phyloP scores from a whole-genome alignment of 1,139 yeast genomes.

The Zygosaccharomyces sapae region DNA sequence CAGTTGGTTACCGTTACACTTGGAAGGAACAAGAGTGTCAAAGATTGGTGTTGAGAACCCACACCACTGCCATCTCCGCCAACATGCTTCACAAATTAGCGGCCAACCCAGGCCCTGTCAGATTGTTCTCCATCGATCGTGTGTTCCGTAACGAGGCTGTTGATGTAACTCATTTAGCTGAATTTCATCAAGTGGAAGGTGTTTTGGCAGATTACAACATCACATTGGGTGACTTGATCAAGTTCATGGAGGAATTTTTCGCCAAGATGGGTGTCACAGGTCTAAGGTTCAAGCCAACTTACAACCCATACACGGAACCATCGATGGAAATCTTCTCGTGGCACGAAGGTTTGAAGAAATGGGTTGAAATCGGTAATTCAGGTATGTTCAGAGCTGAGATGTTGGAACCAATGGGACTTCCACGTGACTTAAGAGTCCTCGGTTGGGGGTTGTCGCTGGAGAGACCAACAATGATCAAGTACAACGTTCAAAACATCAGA shows the following conservation, averaged over 20 bases:
- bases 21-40: constrained; percentile 91
- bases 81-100: constrained; percentile 85
- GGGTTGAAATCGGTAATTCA: constrained; percentile 99
- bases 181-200: constrained; percentile 99
- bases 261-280: constrained; percentile 95
- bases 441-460: constrained; percentile 98
- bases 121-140: constrained; percentile 93
- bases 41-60: constrained; percentile 91
- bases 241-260: constrained; percentile 97
- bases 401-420: constrained; percentile 97
- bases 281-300: constrained; percentile 95
- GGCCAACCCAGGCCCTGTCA: constrained; percentile 80
- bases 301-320: constrained; percentile 98
- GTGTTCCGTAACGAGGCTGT: constrained; percentile 99
- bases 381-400: constrained; percentile 99
- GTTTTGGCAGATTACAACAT: constrained; percentile 94
- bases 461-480: constrained; percentile 99
- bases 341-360: constrained; percentile 89
- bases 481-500: constrained; percentile 91
- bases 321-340: constrained; percentile 96
- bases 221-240: constrained; percentile 93
- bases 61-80: constrained; percentile 92
- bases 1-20: constrained; percentile 96
- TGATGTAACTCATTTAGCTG: constrained; percentile 99
- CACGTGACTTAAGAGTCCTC: constrained; percentile 85